These are phyloP conservation scores for Ogataea siamensis DNA, from an alignment of 805 yeast species.

Conservation along the genomic window DNA sequence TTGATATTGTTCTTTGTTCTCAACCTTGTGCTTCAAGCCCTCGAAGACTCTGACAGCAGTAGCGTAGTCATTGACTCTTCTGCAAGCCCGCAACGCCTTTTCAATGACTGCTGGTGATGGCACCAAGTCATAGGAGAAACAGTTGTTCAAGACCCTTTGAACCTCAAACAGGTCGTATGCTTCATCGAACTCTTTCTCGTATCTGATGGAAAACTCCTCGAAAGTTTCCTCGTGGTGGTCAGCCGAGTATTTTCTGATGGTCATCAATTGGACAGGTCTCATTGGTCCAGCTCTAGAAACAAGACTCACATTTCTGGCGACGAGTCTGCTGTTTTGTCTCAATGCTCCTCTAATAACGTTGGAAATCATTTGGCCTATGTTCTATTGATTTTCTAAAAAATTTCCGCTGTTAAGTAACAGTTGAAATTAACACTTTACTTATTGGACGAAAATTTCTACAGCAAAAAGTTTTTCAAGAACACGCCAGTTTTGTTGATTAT, in stretches of 20 bases:
- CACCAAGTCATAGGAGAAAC: constrained; percentile 96
- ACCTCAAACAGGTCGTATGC: constrained; percentile 87
- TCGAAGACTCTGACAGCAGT: constrained; percentile 98
- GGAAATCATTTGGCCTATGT: constrained; percentile 31
- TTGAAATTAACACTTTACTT: constrained; percentile 25
- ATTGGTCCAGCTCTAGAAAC: constrained; percentile 13
- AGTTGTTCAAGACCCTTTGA: constrained; percentile 94
- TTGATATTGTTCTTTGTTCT: constrained; percentile 87
- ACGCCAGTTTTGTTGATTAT: constrained; percentile 6
- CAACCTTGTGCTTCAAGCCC: constrained; percentile 95
- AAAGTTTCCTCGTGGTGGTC: constrained; percentile 86
- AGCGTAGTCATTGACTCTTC: constrained; percentile 98
- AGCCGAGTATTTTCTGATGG: constrained; percentile 61
- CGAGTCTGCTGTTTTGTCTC: constrained; percentile 34
- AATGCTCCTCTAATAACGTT: constrained; percentile 35
- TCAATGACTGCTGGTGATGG: constrained; percentile 97
- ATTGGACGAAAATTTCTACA: constrained; percentile 23
- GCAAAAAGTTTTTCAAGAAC: constrained; percentile 13
- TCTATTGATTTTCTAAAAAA: constrained; percentile 7
- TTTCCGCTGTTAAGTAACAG: constrained; percentile 11
- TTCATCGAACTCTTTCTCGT: constrained; percentile 93
- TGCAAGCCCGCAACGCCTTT: constrained; percentile 94
- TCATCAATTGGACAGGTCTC: constrained; percentile 23
- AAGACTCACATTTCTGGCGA: constrained; percentile 22
- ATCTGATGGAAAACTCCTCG: constrained; percentile 88